phyloP scores from a whole-genome alignment of 169 alveolate genomes.

The Babesia sp. region DNA sequence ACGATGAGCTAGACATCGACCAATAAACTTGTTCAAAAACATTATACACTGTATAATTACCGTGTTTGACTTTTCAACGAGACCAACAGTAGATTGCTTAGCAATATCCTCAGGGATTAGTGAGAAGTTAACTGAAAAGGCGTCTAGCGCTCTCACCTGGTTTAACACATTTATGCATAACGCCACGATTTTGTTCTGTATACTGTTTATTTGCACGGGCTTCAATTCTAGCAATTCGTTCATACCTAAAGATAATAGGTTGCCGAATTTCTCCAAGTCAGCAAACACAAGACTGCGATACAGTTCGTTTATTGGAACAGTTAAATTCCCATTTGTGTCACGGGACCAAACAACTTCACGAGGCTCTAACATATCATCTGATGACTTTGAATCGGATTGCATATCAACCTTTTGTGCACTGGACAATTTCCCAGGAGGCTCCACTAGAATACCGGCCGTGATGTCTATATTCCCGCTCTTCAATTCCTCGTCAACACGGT shows the following conservation, averaged over 20 bases:
- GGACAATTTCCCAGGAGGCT: not conserved
- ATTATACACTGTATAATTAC: constrained; percentile 37
- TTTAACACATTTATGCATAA: constrained; percentile 34
- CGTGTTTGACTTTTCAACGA: constrained; percentile 10
- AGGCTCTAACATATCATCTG: too few relatives aligned
- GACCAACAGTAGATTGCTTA: not conserved
- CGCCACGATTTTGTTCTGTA: constrained; percentile 51
- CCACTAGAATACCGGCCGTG: not conserved
- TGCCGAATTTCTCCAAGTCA: constrained; percentile 45
- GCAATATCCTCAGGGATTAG: not conserved
- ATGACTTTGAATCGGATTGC: not conserved
- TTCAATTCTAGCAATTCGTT: constrained; percentile 36
- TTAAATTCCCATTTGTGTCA: constrained; percentile 23
- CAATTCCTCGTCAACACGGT: not conserved
- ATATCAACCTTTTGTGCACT: not conserved
- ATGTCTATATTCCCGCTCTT: constrained; percentile 4
- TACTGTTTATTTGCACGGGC: constrained; percentile 58
- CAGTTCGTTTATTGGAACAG: constrained; percentile 51
- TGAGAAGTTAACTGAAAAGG: constrained; percentile 29
- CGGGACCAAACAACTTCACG: constrained; percentile 27
- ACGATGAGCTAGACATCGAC: constrained; percentile 30
- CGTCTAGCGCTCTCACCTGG: constrained; percentile 32
- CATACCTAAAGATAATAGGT: constrained; percentile 36
- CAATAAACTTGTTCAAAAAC: constrained; percentile 25
- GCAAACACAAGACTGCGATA: constrained; percentile 35